Evolutionary conservation across 2,329 filamentous ascomycete genomes (phyloP).

Genomic region (Penicillium crustosum): DNA sequence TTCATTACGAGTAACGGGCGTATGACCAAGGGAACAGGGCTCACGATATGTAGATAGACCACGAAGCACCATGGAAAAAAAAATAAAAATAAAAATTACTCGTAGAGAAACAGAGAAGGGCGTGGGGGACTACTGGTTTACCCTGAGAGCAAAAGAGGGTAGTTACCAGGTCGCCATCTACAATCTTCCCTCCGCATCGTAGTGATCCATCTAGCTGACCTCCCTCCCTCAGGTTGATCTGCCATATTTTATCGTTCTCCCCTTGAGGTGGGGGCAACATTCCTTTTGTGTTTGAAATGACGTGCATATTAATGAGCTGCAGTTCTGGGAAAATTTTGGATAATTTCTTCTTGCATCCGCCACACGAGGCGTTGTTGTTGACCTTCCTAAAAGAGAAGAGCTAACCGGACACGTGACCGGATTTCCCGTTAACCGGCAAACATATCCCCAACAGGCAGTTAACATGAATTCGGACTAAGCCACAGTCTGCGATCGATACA

Average conservation of each 20-base stretch:
- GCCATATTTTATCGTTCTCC: background rate
- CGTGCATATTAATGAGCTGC: background rate
- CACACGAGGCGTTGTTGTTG: background rate
- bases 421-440: background rate
- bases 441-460: background rate
- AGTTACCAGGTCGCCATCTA: too few species aligned
- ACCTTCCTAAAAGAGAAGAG: constrained; percentile 5
- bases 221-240: background rate
- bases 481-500: background rate
- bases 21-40: too few species aligned
- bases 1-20: too few species aligned
- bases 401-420: constrained; percentile 18
- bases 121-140: too few species aligned
- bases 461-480: background rate
- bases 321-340: constrained; percentile 45
- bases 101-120: too few species aligned
- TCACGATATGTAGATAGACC: too few species aligned
- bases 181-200: too few species aligned
- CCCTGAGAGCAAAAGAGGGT: too few species aligned
- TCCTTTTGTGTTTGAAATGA: background rate
- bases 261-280: fast-evolving
- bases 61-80: too few species aligned
- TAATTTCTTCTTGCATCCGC: background rate
- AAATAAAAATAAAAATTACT: too few species aligned
- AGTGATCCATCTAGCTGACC: background rate